These are phyloP conservation scores for Beauveria scarabaeidicola DNA, from an alignment of 2,329 filamentous ascomycete species.

Conservation along the genomic window DNA sequence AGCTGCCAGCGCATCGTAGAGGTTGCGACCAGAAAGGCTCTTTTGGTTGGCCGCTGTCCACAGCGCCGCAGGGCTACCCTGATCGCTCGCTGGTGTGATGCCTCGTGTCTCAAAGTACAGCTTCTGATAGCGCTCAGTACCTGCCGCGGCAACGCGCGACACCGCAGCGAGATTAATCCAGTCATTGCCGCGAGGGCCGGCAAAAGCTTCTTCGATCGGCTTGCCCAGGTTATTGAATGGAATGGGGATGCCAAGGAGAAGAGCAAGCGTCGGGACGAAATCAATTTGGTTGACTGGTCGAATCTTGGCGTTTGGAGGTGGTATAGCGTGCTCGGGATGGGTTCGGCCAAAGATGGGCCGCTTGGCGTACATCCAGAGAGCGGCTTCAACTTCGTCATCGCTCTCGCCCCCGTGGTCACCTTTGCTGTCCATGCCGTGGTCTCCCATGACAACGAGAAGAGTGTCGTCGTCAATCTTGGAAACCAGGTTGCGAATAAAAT, in stretches of 20 bases:
- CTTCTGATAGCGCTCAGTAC: constrained; percentile 80
- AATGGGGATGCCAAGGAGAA: constrained; percentile 84
- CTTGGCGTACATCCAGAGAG: constrained; percentile 98
- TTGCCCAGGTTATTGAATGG: constrained; percentile 92
- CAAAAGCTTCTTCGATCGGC: constrained; percentile 91
- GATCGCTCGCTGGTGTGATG: constrained; percentile 49
- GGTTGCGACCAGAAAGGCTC: constrained; percentile 30
- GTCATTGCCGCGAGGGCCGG: constrained; percentile 57
- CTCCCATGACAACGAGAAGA: constrained; percentile 91
- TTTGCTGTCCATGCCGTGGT: constrained; percentile 96
- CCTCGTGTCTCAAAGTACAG: constrained; percentile 71
- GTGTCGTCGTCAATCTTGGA: constrained; percentile 72
- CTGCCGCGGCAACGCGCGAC: constrained; percentile 68
- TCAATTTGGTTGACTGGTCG: constrained; percentile 81
- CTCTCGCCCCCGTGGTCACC: constrained; percentile 98
- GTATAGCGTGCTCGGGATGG: constrained; percentile 46
- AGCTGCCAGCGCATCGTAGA: constrained; percentile 52
- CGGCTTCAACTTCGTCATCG: constrained; percentile 88
- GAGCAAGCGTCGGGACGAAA: constrained; percentile 80
- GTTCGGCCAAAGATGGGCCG: constrained; percentile 74
- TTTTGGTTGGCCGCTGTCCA: constrained; percentile 39
- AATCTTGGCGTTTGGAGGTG: constrained; percentile 65
- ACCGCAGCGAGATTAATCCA: constrained; percentile 73
- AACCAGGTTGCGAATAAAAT: constrained; percentile 64
- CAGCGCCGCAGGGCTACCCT: constrained; percentile 30